Conservation (phyloP, 2,329 filamentous ascomycete genomes). For the Pyrenochaeta sp. region DNA sequence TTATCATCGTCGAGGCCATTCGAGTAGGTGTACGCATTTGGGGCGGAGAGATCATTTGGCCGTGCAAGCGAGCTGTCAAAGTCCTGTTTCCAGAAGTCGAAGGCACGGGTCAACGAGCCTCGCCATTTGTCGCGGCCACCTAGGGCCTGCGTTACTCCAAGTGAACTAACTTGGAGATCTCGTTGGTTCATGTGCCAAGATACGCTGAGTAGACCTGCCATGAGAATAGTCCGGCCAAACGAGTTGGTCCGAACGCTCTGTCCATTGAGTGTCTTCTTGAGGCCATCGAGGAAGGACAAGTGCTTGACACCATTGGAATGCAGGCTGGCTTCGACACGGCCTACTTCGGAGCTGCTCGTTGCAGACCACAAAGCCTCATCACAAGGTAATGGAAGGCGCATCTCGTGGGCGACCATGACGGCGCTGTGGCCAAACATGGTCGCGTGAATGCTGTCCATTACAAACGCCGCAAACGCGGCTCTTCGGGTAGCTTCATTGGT, state of each 20-base stretch:
- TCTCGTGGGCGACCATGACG: conserved; percentile 96
- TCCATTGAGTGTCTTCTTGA: conserved; percentile 88
- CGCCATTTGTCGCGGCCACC: conserved; percentile 94
- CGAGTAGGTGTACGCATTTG: conserved; percentile 42
- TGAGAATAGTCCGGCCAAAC: conserved; percentile 90
- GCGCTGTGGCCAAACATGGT: conserved; percentile 98
- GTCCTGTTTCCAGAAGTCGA: conserved; percentile 92
- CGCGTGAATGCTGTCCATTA: conserved; percentile 94
- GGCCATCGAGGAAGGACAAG: conserved; percentile 85
- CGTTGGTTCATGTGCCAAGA: conserved; percentile 98
- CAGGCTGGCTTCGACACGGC: conserved; percentile 80
- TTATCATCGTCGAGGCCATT: conserved; percentile 65
- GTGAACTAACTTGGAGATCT: conserved; percentile 88
- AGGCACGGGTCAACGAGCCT: conserved; percentile 81
- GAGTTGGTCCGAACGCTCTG: conserved; percentile 88
- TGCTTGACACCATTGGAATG: conserved; percentile 83
- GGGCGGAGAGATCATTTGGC: conserved; percentile 47
- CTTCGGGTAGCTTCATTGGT: conserved; percentile 89
- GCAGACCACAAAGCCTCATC: conserved; percentile 94
- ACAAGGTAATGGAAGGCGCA: conserved; percentile 88
- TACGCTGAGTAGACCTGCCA: conserved; percentile 91
- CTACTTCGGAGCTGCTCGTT: conserved; percentile 85
- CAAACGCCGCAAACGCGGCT: conserved; percentile 91
- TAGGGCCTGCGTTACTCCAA: conserved; percentile 80
- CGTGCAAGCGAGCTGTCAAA: conserved; percentile 84